Percentiles rank a stretch among this genome's conserved stretches.
Conservation (phyloP, 1,139 yeast species). For the Arxiozyma telluris region DNA sequence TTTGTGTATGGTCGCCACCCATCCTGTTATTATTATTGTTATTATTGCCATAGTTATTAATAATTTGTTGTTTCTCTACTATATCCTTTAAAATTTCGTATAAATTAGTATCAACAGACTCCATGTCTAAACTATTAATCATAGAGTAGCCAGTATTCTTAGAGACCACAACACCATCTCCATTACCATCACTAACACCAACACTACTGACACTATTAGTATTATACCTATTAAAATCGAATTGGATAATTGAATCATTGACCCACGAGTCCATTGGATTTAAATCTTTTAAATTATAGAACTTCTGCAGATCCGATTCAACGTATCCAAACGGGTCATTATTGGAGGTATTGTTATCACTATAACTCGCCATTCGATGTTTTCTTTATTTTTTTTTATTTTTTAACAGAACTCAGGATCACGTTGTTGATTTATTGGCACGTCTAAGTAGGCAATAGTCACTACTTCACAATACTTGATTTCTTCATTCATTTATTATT, state of each 20-base stretch:
- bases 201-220: conserved; percentile 26
- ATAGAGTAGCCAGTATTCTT: too few species aligned
- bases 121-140: too few species aligned
- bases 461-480: too few species aligned
- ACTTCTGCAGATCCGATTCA: conserved; percentile 32
- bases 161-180: too few species aligned
- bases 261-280: conserved; percentile 35
- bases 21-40: neutral
- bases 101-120: conserved; percentile 18
- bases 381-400: too few species aligned
- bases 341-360: neutral
- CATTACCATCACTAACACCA: conserved; percentile 4
- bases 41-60: neutral
- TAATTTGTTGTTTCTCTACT: conserved; percentile 20
- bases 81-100: conserved; percentile 31
- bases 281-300: conserved; percentile 36
- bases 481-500: too few species aligned
- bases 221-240: conserved; percentile 24
- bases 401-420: too few species aligned
- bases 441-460: too few species aligned
- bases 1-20: neutral
- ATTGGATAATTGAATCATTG: conserved; percentile 28
- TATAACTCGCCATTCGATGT: too few species aligned
- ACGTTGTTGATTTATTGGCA: too few species aligned
- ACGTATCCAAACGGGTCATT: conserved; percentile 18